Base-by-base conservation (phyloP, 2,329 filamentous ascomycete genomes). In the Ustulina deusta region DNA sequence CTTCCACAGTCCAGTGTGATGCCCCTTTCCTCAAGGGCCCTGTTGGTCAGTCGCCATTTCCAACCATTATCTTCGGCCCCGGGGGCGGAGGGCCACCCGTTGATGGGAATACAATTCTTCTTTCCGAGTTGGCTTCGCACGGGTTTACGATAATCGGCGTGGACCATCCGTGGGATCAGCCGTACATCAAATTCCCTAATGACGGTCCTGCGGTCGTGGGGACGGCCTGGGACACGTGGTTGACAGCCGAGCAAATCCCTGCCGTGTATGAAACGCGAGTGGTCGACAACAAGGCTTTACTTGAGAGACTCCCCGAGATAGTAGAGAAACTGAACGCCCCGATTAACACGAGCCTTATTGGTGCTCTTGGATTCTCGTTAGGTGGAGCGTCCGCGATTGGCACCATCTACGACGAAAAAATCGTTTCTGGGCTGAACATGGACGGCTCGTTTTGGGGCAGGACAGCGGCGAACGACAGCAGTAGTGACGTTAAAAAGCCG, bases 141-240 rank as follows among this genome's bases (percentile, higher is more conserved):
- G 76, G 76, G 3, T 77, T 76, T 52, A 66, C 65, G 10, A 67
- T 77, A 13, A 69, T 74, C 22, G 74, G 72, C 11, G 48, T 76
- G 17, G 75, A 78, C 27, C 76, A 78, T 36, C 69, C 74, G 1
- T 75, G 70, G 13, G 74, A 77, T 64, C 76, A 77, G 63, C 74
- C 76, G 0, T 77, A 74, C 60, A 36, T 78, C 17, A 68, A 70
- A 5, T 77, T 68, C 6, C 75, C 76, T 2, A 76, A 78, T 25
- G 74, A 74, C 9, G 74, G 75, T 6, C 76, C 75, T 0, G 73
- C 71, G 3, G 69, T 76, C 9, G 52, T 55, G 2, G 74, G 75
- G 2, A 63, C 25, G 69, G 73, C 2, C 49, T 74, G 11, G 66
- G 61, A 6, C 29, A 46, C 61, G 2, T 38, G 27, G 27, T 13